Conservation (phyloP, 148 eudicot genomes). For the Persicaria maculosa region DNA sequence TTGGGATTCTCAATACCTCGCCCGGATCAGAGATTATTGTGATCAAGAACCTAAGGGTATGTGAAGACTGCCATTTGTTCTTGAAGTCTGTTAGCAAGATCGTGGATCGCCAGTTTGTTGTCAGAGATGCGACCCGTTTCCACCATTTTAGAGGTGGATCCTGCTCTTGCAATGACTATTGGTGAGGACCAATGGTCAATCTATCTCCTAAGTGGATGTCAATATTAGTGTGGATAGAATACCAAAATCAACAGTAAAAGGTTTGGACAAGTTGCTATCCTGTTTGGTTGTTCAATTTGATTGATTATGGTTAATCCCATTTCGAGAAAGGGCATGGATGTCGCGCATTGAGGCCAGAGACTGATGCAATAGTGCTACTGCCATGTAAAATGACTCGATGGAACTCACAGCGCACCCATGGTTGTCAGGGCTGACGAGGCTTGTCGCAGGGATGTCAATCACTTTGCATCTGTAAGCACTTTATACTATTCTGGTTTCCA, state of each 20-base stretch:
- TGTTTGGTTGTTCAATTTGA: background rate
- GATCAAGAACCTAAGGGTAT: slow-evolving; percentile 73
- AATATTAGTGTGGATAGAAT: too few species aligned
- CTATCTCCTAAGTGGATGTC: too few species aligned
- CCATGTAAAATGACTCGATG: slow-evolving; percentile 71
- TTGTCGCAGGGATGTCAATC: slow-evolving; percentile 85
- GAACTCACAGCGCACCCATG: slow-evolving; percentile 67
- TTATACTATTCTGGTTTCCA: too few species aligned
- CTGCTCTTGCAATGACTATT: slow-evolving; percentile 74
- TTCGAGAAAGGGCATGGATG: slow-evolving; percentile 73
- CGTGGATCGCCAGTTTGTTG: slow-evolving; percentile 43
- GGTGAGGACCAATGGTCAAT: slow-evolving; percentile 23
- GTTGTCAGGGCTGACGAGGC: slow-evolving; percentile 87
- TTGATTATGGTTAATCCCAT: background rate
- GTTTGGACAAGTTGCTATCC: slow-evolving; percentile 40
- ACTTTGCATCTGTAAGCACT: slow-evolving; percentile 66
- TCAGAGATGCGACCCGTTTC: slow-evolving; percentile 80
- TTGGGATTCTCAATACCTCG: slow-evolving; percentile 41
- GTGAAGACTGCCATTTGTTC: slow-evolving; percentile 66
- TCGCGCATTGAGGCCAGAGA: slow-evolving; percentile 81
- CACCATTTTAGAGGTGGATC: slow-evolving; percentile 63
- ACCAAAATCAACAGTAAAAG: too few species aligned
- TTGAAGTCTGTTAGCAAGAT: slow-evolving; percentile 53
- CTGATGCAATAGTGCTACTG: slow-evolving; percentile 68
- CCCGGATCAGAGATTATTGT: slow-evolving; percentile 46